Evolutionary conservation across 306 rosid genomes (phyloP).

Genomic region (Prunus kanzakura): DNA sequence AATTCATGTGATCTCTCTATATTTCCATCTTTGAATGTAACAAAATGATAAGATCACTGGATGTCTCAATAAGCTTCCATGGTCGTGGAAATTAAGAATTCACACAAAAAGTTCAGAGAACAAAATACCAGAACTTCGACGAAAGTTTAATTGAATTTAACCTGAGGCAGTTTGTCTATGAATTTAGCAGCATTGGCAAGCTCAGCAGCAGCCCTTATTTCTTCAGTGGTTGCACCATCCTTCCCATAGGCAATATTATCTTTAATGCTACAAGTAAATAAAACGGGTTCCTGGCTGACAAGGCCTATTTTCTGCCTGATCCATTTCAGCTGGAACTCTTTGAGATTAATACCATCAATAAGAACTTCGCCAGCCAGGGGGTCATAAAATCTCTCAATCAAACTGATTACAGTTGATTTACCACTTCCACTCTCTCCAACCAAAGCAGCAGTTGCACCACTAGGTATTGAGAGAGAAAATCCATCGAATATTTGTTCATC

Average conservation of each 20-base stretch:
- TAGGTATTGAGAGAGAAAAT: conserved; percentile 59
- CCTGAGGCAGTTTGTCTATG: conserved; percentile 72
- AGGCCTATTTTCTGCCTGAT: conserved; percentile 72
- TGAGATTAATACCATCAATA: conserved; percentile 65
- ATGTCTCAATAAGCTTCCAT: no score
- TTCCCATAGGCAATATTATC: conserved; percentile 85
- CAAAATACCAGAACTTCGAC: neutral
- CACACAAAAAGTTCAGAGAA: neutral
- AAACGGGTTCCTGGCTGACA: conserved; percentile 81
- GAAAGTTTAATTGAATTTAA: neutral
- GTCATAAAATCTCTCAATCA: conserved; percentile 85
- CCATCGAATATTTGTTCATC: conserved; percentile 51
- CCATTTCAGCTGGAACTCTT: conserved; percentile 72
- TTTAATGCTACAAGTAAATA: conserved; percentile 64
- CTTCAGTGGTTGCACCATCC: conserved; percentile 63
- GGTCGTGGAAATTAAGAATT: no score
- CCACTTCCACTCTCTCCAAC: conserved; percentile 95
- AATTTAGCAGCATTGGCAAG: conserved; percentile 78
- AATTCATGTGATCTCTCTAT: no score
- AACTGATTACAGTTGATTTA: conserved; percentile 69
- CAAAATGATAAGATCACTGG: neutral
- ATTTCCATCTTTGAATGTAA: neutral
- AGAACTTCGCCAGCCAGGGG: conserved; percentile 76
- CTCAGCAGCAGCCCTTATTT: conserved; percentile 61
- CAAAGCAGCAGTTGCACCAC: conserved; percentile 69